phyloP scores from a whole-genome alignment of 2,329 filamentous ascomycete genomes.

The Pleurostoma richardsiae region DNA sequence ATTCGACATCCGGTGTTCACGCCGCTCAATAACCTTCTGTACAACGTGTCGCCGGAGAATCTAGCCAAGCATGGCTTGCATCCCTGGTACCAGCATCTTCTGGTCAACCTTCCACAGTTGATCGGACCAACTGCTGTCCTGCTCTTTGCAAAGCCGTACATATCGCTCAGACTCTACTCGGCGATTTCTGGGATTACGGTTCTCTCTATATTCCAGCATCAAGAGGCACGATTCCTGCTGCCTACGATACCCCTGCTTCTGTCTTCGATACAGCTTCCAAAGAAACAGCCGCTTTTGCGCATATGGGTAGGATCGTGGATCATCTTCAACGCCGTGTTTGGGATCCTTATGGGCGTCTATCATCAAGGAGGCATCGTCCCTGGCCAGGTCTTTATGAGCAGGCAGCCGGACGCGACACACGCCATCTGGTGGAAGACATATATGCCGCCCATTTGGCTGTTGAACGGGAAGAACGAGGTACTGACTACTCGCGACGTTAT shows the following conservation, averaged over 20 bases:
- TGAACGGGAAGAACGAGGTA: constrained; percentile 70
- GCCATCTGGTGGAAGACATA: constrained; percentile 86
- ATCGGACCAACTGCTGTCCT: constrained; percentile 65
- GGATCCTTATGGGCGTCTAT: constrained; percentile 72
- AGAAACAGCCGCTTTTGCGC: constrained; percentile 39
- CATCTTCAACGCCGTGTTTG: constrained; percentile 63
- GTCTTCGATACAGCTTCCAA: constrained; percentile 65
- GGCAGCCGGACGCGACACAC: constrained; percentile 61
- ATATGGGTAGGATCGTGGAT: constrained; percentile 61
- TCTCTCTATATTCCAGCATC: constrained; percentile 71
- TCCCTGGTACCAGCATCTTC: constrained; percentile 71
- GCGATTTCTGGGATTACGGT: constrained; percentile 66
- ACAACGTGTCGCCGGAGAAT: constrained; percentile 67
- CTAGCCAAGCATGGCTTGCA: constrained; percentile 72
- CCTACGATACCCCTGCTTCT: constrained; percentile 73
- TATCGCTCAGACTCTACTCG: constrained; percentile 63
- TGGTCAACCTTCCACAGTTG: constrained; percentile 66
- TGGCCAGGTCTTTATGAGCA: constrained; percentile 69
- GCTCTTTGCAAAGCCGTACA: constrained; percentile 51
- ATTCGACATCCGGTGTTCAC: constrained; percentile 65
- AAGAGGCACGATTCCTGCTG: constrained; percentile 74
- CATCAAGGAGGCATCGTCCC: constrained; percentile 77
- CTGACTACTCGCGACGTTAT: constrained; percentile 70
- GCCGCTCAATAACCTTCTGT: constrained; percentile 71
- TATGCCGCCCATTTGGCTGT: constrained; percentile 73